Conservation (phyloP, 345 rosid species). For the Eucalyptus lansdowneana region DNA sequence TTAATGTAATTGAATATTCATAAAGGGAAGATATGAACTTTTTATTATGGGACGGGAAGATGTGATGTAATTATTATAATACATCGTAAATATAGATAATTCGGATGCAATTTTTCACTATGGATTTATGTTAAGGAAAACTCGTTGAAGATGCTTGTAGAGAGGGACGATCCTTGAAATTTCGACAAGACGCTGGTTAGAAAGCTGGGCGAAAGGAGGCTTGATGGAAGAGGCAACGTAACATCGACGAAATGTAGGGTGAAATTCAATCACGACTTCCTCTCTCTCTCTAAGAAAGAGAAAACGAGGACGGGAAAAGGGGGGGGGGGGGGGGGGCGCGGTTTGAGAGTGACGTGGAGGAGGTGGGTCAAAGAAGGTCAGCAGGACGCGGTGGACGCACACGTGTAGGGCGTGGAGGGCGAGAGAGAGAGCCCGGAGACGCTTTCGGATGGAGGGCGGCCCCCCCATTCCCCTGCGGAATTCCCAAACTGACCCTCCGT, state of each 20-base stretch:
- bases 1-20: neutral
- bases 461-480: neutral
- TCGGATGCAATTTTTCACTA: neutral
- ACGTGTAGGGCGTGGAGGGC: neutral
- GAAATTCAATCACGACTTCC: neutral
- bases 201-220: neutral
- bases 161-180: neutral
- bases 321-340: too few species aligned
- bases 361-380: neutral
- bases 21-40: fast-evolving
- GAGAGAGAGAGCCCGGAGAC: neutral
- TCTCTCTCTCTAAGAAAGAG: neutral
- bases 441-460: neutral
- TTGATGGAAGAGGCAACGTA: neutral
- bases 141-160: neutral
- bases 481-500: neutral
- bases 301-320: neutral
- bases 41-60: fast-evolving
- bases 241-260: neutral
- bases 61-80: neutral
- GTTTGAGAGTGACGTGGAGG: neutral
- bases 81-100: too few species aligned
- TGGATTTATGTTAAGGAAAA: neutral
- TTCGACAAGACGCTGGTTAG: neutral
- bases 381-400: neutral